Conservation (phyloP, 352 stramenopile species). For the Pythium insidiosum region DNA sequence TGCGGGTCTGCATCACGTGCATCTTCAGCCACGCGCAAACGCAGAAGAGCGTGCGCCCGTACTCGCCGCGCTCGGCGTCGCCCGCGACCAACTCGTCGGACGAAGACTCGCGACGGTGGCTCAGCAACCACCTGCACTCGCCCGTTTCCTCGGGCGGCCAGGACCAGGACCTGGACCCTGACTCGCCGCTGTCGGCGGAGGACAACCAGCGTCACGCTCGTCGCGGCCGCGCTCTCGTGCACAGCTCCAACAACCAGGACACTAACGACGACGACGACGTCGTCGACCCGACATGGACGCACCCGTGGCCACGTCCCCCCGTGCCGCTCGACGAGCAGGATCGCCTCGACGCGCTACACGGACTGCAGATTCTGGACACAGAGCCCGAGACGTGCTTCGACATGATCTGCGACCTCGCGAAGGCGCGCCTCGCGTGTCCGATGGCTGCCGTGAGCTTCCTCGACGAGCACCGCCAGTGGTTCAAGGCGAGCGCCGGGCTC, state of each 20-base stretch:
- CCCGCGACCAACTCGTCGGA: constrained; percentile 20
- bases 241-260: constrained; percentile 18
- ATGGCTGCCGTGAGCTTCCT: constrained; percentile 81
- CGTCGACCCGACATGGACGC: constrained; percentile 28
- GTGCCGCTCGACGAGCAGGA: constrained; percentile 40
- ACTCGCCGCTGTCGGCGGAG: constrained; percentile 10
- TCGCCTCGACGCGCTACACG: constrained; percentile 37
- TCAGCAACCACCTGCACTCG: constrained; percentile 60
- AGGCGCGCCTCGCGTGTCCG: constrained; percentile 46
- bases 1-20: constrained; percentile 77
- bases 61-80: constrained; percentile 14
- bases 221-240: constrained; percentile 1
- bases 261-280: constrained; percentile 17
- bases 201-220: constrained; percentile 18
- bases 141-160: constrained; percentile 33
- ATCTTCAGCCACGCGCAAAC: constrained; percentile 23
- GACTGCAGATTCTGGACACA: constrained; percentile 54
- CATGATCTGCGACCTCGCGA: constrained; percentile 75
- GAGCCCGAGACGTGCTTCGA: constrained; percentile 52
- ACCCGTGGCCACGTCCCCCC: constrained; percentile 69
- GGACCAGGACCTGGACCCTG: constrained; percentile 32
- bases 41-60: background rate
- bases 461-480: constrained; percentile 71
- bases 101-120: constrained; percentile 35
- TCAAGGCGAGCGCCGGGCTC: constrained; percentile 62